phyloP scores from a whole-genome alignment of 140 eudicot genomes.

The Anethum foeniculum region DNA sequence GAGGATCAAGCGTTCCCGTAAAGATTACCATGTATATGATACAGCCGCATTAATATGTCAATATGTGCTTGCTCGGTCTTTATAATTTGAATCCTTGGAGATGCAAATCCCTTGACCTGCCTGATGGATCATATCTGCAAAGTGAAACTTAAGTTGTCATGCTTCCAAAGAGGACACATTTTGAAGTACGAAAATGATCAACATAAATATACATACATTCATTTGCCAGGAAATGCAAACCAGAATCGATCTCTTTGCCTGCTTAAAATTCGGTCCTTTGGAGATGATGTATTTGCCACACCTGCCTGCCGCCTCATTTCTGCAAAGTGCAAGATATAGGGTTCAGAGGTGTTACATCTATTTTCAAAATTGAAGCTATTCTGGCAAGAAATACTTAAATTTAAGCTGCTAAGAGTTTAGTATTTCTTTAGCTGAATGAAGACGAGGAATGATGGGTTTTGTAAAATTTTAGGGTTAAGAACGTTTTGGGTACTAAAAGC shows the following conservation, averaged over 20 bases:
- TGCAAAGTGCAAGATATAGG: constrained; percentile 16
- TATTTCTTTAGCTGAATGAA: not conserved
- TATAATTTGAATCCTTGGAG: constrained; percentile 6
- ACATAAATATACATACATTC: constrained; percentile 14
- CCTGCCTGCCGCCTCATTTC: constrained; percentile 87
- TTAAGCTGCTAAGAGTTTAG: not conserved
- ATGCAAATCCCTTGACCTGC: constrained; percentile 16
- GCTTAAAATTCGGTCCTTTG: constrained; percentile 43
- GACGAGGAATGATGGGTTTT: not conserved
- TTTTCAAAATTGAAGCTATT: not conserved
- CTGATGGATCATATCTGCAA: constrained; percentile 9
- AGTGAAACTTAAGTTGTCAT: constrained; percentile 1
- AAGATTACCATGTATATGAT: not conserved
- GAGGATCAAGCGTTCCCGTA: constrained; percentile 7
- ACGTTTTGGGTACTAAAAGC: not conserved
- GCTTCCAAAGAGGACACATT: not conserved
- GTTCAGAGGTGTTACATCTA: not conserved
- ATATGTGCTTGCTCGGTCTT: not conserved
- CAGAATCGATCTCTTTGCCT: constrained; percentile 41
- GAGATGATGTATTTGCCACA: constrained; percentile 60
- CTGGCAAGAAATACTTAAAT: not conserved
- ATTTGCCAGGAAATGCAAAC: constrained; percentile 51
- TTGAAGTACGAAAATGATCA: not conserved
- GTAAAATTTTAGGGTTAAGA: not conserved
- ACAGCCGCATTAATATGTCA: not conserved